Percentiles rank a stretch among this genome's conserved stretches.
phyloP scores from a whole-genome alignment of 1,139 yeast genomes.

The Hanseniaspora uvarum region DNA sequence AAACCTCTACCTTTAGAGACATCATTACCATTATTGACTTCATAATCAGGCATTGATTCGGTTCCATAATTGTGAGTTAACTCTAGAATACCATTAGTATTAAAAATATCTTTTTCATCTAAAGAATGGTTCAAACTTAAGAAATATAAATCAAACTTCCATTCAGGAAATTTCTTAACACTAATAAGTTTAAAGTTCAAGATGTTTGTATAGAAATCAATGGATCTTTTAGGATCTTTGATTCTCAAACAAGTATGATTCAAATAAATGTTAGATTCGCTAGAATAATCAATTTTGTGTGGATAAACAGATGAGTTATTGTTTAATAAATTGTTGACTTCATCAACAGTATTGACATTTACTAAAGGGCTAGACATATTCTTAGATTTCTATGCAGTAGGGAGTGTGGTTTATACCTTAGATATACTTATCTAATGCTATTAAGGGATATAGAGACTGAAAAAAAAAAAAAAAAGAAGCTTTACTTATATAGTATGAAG shows the following conservation, averaged over 20 bases:
- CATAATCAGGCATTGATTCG: constrained; percentile 50
- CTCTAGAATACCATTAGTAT: constrained; percentile 70
- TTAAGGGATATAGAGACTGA: too few species aligned
- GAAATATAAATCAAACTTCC: constrained; percentile 57
- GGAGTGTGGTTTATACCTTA: not conserved
- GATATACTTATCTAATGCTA: too few species aligned
- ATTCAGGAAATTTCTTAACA: constrained; percentile 44
- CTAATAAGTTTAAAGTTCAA: constrained; percentile 63
- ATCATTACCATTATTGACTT: constrained; percentile 68
- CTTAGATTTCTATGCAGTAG: too few species aligned
- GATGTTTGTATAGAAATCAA: constrained; percentile 61
- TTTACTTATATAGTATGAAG: not conserved
- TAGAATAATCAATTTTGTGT: constrained; percentile 1
- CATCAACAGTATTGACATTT: not conserved
- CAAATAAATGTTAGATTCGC: not conserved
- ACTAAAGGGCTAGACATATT: not conserved
- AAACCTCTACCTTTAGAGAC: constrained; percentile 72
- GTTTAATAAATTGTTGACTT: not conserved
- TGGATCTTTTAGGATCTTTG: constrained; percentile 65
- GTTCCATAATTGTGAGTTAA: constrained; percentile 73
- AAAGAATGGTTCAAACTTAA: constrained; percentile 44
- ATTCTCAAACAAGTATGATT: constrained; percentile 73
- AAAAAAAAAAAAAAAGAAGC: not conserved
- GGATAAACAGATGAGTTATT: not conserved
- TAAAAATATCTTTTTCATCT: constrained; percentile 33